These are phyloP conservation scores for Amorphotheca resinae DNA, from an alignment of 495 filamentous ascomycete species.

Conservation along the genomic window DNA sequence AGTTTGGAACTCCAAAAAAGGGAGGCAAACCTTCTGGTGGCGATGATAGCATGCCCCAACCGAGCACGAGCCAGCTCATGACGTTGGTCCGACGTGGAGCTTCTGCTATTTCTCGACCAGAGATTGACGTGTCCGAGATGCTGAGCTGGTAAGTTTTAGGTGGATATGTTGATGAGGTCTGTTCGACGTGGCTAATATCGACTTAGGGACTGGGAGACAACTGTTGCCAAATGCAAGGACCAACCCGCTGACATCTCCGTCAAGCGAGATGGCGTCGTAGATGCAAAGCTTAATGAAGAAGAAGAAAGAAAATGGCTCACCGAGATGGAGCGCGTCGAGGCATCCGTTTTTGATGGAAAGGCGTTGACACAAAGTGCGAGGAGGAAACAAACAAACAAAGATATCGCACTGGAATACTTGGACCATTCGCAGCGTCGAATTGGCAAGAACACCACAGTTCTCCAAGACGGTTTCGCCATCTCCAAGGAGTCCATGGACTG, in stretches of 20 bases:
- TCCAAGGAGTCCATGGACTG: conserved; percentile 45
- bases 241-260: conserved; percentile 31
- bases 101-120: conserved; percentile 38
- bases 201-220: conserved; percentile 35
- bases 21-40: conserved; percentile 10
- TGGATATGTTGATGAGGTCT: not conserved
- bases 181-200: conserved; percentile 3
- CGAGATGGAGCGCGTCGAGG: conserved; percentile 45
- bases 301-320: conserved; percentile 48
- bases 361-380: conserved; percentile 27
- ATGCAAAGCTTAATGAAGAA: conserved; percentile 27
- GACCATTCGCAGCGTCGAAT: conserved; percentile 34
- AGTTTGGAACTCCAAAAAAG: conserved; percentile 16
- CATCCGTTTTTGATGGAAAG: conserved; percentile 47
- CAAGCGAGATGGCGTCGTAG: conserved; percentile 20
- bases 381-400: conserved; percentile 18
- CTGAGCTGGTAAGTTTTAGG: conserved; percentile 32
- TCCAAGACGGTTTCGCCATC: conserved; percentile 47
- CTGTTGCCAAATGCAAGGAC: conserved; percentile 44
- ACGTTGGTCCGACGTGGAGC: conserved; percentile 44
- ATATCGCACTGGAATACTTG: conserved; percentile 31
- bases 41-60: conserved; percentile 37
- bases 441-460: conserved; percentile 47
- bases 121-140: conserved; percentile 45
- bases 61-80: conserved; percentile 41